Conservation (phyloP, 2,329 filamentous ascomycete genomes). For the Penicillium hesseltinei region DNA sequence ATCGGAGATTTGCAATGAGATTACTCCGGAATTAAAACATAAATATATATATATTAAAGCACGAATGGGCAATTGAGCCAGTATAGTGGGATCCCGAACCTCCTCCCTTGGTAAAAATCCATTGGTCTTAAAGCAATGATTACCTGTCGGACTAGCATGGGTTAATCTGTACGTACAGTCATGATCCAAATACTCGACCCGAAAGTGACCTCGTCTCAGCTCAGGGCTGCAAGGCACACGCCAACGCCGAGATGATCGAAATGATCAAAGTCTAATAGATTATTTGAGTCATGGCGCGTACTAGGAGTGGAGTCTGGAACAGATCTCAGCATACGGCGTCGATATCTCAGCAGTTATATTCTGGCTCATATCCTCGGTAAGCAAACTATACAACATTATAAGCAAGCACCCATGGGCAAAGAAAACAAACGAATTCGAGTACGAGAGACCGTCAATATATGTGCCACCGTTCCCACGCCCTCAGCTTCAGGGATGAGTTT, state of each 20-base stretch:
- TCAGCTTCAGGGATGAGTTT: constrained; percentile 1
- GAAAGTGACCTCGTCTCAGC: neutral
- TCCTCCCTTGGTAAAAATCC: neutral
- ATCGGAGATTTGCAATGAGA: neutral
- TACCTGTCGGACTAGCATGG: constrained; percentile 5
- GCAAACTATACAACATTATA: neutral
- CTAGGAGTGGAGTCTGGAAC: neutral
- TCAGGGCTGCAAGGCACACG: neutral
- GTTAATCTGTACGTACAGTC: constrained; percentile 2
- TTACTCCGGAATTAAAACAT: neutral
- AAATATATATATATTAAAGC: neutral
- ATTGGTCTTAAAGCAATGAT: constrained; percentile 3
- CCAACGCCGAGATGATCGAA: neutral
- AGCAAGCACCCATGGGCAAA: neutral
- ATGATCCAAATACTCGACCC: constrained; percentile 3
- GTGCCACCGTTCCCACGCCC: neutral
- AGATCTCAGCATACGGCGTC: neutral
- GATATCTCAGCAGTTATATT: neutral
- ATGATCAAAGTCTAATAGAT: neutral
- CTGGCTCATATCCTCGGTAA: neutral
- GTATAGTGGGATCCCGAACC: neutral
- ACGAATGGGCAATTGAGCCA: neutral
- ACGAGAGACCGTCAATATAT: neutral
- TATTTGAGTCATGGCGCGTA: neutral
- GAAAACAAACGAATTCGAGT: neutral